phyloP scores from a whole-genome alignment of 306 rosid species.

The Mucuna pruriens region DNA sequence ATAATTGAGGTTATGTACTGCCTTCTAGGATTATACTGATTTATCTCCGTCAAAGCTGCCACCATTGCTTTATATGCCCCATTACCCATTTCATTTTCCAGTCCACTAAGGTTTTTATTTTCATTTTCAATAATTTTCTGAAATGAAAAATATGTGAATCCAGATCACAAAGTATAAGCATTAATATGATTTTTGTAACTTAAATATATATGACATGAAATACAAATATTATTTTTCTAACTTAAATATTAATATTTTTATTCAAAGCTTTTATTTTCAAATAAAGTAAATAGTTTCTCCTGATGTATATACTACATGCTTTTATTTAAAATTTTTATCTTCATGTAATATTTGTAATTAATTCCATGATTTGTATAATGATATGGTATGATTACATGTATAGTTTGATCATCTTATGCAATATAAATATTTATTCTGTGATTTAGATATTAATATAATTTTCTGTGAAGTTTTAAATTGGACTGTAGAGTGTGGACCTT shows the following conservation, averaged over 20 bases:
- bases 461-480: not conserved
- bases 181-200: too few species aligned
- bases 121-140: conserved; percentile 49
- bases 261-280: not conserved
- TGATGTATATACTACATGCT: not conserved
- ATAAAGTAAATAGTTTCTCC: not conserved
- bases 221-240: too few species aligned
- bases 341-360: not conserved
- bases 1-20: not conserved
- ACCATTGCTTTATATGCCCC: not conserved
- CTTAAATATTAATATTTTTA: not conserved
- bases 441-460: not conserved
- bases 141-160: conserved; percentile 17
- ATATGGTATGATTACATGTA: not conserved
- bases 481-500: not conserved
- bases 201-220: not conserved
- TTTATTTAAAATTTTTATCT: not conserved
- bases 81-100: conserved; percentile 23
- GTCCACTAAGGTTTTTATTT: conserved; percentile 31
- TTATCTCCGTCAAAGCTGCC: not conserved
- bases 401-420: not conserved
- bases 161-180: not conserved
- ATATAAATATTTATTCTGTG: conserved; percentile 10
- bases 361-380: not conserved
- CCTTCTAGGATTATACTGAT: not conserved